These are phyloP conservation scores for Talaromyces wortmannii DNA, from an alignment of 495 filamentous ascomycete genomes.

Conservation along the genomic window DNA sequence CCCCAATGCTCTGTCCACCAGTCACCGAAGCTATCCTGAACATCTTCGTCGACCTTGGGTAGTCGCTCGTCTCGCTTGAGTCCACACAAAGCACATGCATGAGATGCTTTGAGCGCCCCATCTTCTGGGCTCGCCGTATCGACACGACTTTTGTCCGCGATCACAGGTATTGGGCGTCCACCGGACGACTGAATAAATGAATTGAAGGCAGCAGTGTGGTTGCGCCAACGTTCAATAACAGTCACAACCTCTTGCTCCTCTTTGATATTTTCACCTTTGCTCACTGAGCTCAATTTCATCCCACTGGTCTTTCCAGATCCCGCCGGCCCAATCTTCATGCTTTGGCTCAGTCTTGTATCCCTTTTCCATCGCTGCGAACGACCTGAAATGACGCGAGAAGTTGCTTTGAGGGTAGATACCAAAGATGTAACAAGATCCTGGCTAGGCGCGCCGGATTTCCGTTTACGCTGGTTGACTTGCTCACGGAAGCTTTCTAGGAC, in stretches of 20 bases:
- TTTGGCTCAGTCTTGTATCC: constrained; percentile 76
- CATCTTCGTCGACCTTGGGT: constrained; percentile 61
- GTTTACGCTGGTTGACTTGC: background rate
- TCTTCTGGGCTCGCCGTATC: constrained; percentile 47
- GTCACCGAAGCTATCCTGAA: constrained; percentile 87
- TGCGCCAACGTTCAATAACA: constrained; percentile 62
- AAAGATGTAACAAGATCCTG: constrained; percentile 6
- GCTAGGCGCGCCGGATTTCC: background rate
- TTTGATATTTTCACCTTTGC: constrained; percentile 68
- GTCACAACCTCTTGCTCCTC: constrained; percentile 87
- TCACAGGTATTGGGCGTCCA: constrained; percentile 53
- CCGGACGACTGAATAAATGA: constrained; percentile 28
- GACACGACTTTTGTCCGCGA: constrained; percentile 55
- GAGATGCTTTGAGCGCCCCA: constrained; percentile 60
- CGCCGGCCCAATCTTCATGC: constrained; percentile 76
- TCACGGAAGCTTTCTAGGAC: constrained; percentile 45
- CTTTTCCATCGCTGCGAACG: constrained; percentile 85
- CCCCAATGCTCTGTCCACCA: constrained; percentile 95
- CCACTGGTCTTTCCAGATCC: constrained; percentile 57
- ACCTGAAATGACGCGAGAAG: constrained; percentile 76
- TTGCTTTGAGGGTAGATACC: constrained; percentile 54
- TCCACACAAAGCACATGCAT: constrained; percentile 83
- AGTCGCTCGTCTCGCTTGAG: constrained; percentile 82
- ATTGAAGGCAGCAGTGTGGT: constrained; percentile 34
- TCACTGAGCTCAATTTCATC: constrained; percentile 84